These are phyloP conservation scores for Microbotryum lychnidis-dioicae DNA, from an alignment of 1,284 basidiomycete species.

Conservation along the genomic window DNA sequence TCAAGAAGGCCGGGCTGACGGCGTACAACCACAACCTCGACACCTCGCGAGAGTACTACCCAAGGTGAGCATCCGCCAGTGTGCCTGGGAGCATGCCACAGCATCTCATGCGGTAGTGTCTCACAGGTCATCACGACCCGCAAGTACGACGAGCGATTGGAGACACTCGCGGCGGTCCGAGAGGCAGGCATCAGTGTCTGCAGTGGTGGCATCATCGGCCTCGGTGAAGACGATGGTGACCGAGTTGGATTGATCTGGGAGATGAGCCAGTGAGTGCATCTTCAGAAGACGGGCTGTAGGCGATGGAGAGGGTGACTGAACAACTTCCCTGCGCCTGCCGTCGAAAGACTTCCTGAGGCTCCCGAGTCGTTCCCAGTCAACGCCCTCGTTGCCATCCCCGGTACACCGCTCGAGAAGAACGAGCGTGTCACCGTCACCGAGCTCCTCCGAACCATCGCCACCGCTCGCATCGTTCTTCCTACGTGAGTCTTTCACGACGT, in stretches of 20 bases:
- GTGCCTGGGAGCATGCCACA: not conserved
- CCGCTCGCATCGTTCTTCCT: constrained; percentile 85
- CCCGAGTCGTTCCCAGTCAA: constrained; percentile 99
- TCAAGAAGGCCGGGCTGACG: constrained; percentile 92
- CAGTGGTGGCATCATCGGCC: constrained; percentile 89
- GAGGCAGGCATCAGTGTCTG: constrained; percentile 95
- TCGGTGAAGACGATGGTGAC: constrained; percentile 85
- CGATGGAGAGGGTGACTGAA: not conserved
- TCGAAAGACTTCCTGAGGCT: constrained; percentile 74
- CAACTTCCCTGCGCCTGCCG: no score
- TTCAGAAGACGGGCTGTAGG: not conserved
- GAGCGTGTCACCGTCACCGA: constrained; percentile 67
- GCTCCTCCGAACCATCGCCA: constrained; percentile 87
- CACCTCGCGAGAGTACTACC: constrained; percentile 94
- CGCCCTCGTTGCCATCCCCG: constrained; percentile 62
- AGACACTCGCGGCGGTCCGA: constrained; percentile 81
- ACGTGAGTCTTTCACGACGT: constrained; percentile 34
- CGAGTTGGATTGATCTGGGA: constrained; percentile 91
- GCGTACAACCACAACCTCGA: constrained; percentile 99
- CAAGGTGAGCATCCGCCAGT: constrained; percentile 47
- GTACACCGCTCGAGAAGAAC: constrained; percentile 52
- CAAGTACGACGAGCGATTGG: constrained; percentile 85
- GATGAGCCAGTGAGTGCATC: constrained; percentile 62
- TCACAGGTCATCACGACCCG: constrained; percentile 84
- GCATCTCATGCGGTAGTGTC: not conserved